Conservation (phyloP, 108 stramenopile genomes). For the Conticribra weissflogii region DNA sequence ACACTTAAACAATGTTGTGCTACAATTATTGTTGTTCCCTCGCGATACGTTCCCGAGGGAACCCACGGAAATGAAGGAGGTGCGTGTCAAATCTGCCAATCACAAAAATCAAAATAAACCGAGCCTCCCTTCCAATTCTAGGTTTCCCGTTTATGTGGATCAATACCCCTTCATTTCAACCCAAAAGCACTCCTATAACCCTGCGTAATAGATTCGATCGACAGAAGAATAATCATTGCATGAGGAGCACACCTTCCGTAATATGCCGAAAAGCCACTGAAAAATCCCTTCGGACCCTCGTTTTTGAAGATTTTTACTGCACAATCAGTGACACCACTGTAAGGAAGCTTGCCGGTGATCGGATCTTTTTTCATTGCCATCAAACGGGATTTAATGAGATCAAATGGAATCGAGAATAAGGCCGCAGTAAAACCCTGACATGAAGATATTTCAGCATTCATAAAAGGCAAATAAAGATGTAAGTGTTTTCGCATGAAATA, state of each 20-base stretch:
- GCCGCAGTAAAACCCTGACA: constrained; percentile 95
- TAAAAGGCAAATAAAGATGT: background rate
- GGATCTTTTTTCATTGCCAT: constrained; percentile 91
- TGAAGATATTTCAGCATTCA: background rate
- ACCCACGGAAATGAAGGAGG: too few species aligned
- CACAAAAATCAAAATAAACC: too few species aligned
- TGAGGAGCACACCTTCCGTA: constrained; percentile 98
- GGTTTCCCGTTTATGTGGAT: too few species aligned
- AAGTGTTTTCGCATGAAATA: too few species aligned
- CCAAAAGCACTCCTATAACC: constrained; percentile 65
- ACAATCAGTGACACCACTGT: constrained; percentile 90
- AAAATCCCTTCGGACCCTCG: constrained; percentile 95
- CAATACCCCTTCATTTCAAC: constrained; percentile 47
- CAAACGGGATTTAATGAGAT: constrained; percentile 96
- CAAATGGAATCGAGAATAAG: constrained; percentile 95
- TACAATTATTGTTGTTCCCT: too few species aligned
- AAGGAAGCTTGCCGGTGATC: constrained; percentile 88
- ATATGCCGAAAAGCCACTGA: constrained; percentile 95
- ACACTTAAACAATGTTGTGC: too few species aligned
- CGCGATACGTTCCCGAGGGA: too few species aligned
- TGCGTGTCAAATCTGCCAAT: too few species aligned
- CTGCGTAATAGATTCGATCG: constrained; percentile 92
- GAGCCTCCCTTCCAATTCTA: too few species aligned
- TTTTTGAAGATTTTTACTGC: constrained; percentile 72
- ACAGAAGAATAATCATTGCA: constrained; percentile 98